Conservation (phyloP, 257 asterid species). For the Agastache rugosa region DNA sequence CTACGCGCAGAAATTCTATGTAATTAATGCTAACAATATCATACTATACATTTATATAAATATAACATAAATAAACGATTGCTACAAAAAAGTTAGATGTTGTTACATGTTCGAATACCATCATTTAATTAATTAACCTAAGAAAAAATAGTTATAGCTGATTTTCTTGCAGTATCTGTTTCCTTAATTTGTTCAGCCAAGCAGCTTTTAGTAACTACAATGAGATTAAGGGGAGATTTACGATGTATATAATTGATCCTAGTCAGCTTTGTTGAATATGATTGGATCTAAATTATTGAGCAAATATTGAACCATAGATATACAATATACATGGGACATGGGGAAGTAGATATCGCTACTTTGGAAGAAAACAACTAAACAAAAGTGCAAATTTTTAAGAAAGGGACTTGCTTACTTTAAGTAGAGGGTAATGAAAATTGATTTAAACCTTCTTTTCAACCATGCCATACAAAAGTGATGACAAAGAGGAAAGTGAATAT, state of each 20-base stretch:
- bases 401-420: constrained; percentile 11
- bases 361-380: constrained; percentile 18
- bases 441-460: constrained; percentile 33
- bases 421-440: neutral
- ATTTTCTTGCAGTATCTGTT: too few species aligned
- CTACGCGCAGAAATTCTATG: too few species aligned
- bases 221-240: too few species aligned
- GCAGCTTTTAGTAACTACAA: neutral
- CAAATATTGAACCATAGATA: constrained; percentile 27
- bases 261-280: constrained; percentile 6
- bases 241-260: neutral
- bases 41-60: too few species aligned
- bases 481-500: constrained; percentile 72
- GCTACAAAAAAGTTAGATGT: too few species aligned
- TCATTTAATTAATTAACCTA: too few species aligned
- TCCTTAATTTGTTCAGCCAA: too few species aligned
- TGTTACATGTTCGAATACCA: too few species aligned
- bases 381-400: constrained; percentile 18
- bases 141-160: neutral
- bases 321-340: neutral
- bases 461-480: constrained; percentile 65
- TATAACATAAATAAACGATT: too few species aligned
- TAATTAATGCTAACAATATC: too few species aligned
- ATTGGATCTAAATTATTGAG: neutral
- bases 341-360: constrained; percentile 12